phyloP scores from a whole-genome alignment of 306 rosid species.

The Bauhinia variegata region DNA sequence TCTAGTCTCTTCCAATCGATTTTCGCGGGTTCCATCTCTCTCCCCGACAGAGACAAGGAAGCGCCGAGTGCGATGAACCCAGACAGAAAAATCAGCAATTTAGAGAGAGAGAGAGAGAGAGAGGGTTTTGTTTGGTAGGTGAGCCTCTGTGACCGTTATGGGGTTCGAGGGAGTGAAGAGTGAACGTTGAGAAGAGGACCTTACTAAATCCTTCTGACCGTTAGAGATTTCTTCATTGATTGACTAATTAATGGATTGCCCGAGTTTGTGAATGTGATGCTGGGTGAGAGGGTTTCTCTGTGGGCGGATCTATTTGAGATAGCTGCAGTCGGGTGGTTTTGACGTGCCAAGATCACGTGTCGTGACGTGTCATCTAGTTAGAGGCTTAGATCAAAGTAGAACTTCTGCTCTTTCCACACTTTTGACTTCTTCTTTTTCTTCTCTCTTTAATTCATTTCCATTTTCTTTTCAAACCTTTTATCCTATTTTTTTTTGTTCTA shows the following conservation, averaged over 20 bases:
- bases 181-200: slow-evolving; percentile 47
- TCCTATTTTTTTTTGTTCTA: too few species aligned
- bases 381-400: too few species aligned
- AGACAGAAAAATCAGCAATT: not conserved
- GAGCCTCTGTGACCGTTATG: slow-evolving; percentile 61
- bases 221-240: slow-evolving; percentile 42
- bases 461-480: too few species aligned
- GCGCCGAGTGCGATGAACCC: not conserved
- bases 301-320: not conserved
- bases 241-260: not conserved
- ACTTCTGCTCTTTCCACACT: too few species aligned
- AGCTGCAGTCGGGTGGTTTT: not conserved
- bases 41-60: slow-evolving; percentile 14
- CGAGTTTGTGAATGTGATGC: not conserved
- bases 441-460: too few species aligned
- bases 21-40: slow-evolving; percentile 89
- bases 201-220: slow-evolving; percentile 76
- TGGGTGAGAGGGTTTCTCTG: not conserved
- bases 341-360: not conserved
- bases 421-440: too few species aligned
- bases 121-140: not conserved
- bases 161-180: slow-evolving; percentile 20
- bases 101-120: slow-evolving; percentile 13
- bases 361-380: too few species aligned
- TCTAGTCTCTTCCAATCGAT: slow-evolving; percentile 90